Evolutionary conservation across 257 asterid genomes (phyloP).

Genomic region (Nicotiana attenuata): DNA sequence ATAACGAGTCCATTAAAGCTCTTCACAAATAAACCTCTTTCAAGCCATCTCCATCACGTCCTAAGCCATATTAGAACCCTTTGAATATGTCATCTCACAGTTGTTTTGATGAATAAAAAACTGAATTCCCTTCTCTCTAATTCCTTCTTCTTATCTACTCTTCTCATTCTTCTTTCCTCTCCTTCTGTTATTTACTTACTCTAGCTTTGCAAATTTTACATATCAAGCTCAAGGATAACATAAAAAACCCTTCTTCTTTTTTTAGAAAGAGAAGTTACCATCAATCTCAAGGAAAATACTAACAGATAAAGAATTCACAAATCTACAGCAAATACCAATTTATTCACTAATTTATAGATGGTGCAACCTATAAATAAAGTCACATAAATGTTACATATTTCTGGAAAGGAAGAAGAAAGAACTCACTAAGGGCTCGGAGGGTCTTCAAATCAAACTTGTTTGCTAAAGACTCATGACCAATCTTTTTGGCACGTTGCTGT

Average conservation of each 20-base stretch:
- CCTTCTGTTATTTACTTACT: neutral
- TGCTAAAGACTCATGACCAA: constrained; percentile 47
- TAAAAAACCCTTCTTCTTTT: too few species aligned
- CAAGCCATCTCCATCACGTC: neutral
- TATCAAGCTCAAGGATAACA: neutral
- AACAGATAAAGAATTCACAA: neutral
- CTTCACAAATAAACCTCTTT: neutral
- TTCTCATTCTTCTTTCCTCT: neutral
- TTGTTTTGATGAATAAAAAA: neutral
- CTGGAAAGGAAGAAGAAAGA: neutral
- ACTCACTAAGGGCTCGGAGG: constrained; percentile 57
- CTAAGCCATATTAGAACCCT: neutral
- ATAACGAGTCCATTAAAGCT: neutral
- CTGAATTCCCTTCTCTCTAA: neutral
- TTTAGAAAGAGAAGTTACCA: neutral
- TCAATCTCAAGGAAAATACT: neutral
- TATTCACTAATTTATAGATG: neutral
- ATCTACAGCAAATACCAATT: neutral
- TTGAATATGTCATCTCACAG: neutral
- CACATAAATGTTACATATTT: neutral
- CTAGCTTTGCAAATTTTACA: neutral
- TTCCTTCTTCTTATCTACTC: neutral
- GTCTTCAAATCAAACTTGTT: constrained; percentile 48
- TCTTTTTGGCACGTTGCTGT: constrained; percentile 50
- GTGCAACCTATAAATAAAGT: neutral